A percentile compares a stretch with the other conserved stretches of the same genome.
Evolutionary conservation across 192 early-diverging fungal genomes (phyloP).

Genomic region (Backusella macrospora): DNA sequence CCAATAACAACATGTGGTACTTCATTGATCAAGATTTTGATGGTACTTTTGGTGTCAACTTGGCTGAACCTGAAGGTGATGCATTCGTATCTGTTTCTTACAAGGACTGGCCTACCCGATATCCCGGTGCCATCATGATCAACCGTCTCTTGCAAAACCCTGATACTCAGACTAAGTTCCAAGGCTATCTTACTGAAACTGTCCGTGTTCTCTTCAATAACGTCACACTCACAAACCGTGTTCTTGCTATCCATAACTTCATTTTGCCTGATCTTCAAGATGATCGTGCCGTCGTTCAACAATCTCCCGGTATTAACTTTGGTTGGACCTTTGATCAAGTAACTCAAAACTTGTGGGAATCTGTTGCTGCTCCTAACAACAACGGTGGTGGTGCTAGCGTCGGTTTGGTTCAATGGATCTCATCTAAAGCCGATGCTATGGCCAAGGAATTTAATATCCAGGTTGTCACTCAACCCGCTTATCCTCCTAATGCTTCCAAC

Average conservation of each 20-base stretch:
- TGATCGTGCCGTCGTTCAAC: constrained; percentile 47
- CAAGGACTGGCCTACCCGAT: constrained; percentile 39
- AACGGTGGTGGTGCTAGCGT: constrained; percentile 42
- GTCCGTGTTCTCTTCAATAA: constrained; percentile 52
- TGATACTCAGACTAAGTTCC: constrained; percentile 36
- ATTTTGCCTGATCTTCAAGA: constrained; percentile 49
- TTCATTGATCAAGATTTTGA: constrained; percentile 54
- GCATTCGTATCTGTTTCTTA: constrained; percentile 40
- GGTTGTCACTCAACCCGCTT: constrained; percentile 10
- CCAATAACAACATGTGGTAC: constrained; percentile 44
- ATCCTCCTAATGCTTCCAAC: neutral
- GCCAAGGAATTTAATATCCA: constrained; percentile 22
- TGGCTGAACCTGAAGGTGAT: constrained; percentile 22
- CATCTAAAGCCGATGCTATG: constrained; percentile 33
- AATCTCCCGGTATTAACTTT: constrained; percentile 52
- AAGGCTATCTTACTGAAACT: constrained; percentile 48
- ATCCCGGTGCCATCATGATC: constrained; percentile 45
- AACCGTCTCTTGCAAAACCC: constrained; percentile 50
- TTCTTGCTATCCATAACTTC: constrained; percentile 46
- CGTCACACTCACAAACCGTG: constrained; percentile 49
- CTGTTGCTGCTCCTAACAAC: constrained; percentile 21
- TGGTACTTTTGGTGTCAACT: constrained; percentile 54
- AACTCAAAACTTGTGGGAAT: constrained; percentile 39
- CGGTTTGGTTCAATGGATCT: constrained; percentile 51
- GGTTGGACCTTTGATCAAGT: constrained; percentile 42